phyloP scores from a whole-genome alignment of 2,329 filamentous ascomycete genomes.

The Neonectria neomacrospora region DNA sequence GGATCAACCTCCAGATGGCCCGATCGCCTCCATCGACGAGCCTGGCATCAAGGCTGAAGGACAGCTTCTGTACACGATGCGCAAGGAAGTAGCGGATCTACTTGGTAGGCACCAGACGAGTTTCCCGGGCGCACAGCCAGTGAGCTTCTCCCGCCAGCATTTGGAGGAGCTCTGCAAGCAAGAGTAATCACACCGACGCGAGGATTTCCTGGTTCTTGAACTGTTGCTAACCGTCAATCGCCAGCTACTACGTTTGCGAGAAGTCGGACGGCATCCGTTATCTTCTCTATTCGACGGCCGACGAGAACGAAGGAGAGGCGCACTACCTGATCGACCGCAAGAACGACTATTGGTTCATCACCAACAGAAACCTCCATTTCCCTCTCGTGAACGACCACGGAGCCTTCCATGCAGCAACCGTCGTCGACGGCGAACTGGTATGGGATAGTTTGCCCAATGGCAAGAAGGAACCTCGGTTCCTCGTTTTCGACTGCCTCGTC shows the following conservation, averaged over 20 bases:
- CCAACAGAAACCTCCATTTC: slow-evolving; percentile 77
- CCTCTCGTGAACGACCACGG: slow-evolving; percentile 73
- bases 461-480: slow-evolving; percentile 77
- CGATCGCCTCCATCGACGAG: slow-evolving; percentile 64
- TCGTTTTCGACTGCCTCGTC: slow-evolving; percentile 93
- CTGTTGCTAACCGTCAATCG: slow-evolving; percentile 24
- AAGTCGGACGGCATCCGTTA: slow-evolving; percentile 98
- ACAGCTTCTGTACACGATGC: slow-evolving; percentile 70
- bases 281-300: slow-evolving; percentile 86
- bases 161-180: slow-evolving; percentile 81
- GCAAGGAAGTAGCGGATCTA: slow-evolving; percentile 77
- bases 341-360: slow-evolving; percentile 94
- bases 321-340: slow-evolving; percentile 97
- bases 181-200: slow-evolving; percentile 65
- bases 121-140: slow-evolving; percentile 94
- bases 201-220: neutral
- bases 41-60: slow-evolving; percentile 74
- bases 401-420: slow-evolving; percentile 80
- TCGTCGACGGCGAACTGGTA: slow-evolving; percentile 94
- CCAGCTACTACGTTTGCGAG: slow-evolving; percentile 94
- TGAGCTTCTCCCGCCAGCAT: slow-evolving; percentile 87
- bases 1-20: slow-evolving; percentile 47
- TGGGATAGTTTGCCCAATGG: slow-evolving; percentile 80
- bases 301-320: slow-evolving; percentile 70
- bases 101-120: slow-evolving; percentile 74